These are phyloP conservation scores for Fragilariopsis cylindrus DNA, from an alignment of 108 stramenopile species.

Conservation along the genomic window DNA sequence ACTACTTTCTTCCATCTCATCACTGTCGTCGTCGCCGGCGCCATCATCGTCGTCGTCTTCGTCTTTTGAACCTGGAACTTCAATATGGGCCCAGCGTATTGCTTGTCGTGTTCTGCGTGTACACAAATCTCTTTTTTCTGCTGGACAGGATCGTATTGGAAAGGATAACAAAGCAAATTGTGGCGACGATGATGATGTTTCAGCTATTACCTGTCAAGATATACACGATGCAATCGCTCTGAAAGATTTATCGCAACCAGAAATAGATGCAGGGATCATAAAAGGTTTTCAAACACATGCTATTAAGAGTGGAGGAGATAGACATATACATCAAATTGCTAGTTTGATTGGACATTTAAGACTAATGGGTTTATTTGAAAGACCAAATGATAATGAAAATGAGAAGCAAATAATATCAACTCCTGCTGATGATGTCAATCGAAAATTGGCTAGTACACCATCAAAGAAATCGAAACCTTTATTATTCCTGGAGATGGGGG, in stretches of 20 bases:
- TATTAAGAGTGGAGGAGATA: slow-evolving; percentile 69
- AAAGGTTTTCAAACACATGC: slow-evolving; percentile 40
- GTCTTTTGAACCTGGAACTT: slow-evolving; percentile 8
- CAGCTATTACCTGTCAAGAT: slow-evolving; percentile 38
- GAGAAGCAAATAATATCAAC: slow-evolving; percentile 35
- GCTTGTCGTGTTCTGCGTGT: slow-evolving; percentile 58
- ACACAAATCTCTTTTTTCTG: slow-evolving; percentile 50
- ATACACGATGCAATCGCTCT: slow-evolving; percentile 58
- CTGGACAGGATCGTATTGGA: neutral
- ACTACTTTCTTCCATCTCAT: neutral
- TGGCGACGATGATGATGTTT: slow-evolving; percentile 6
- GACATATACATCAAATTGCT: slow-evolving; percentile 72
- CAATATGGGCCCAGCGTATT: slow-evolving; percentile 48
- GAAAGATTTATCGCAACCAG: slow-evolving; percentile 53
- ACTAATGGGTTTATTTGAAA: slow-evolving; percentile 11
- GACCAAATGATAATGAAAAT: neutral
- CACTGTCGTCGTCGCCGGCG: neutral
- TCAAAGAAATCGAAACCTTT: slow-evolving; percentile 11
- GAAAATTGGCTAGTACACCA: neutral
- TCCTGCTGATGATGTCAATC: neutral
- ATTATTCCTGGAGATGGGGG: slow-evolving; percentile 77
- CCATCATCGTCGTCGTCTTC: neutral
- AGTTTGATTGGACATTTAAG: slow-evolving; percentile 78
- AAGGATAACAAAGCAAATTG: neutral
- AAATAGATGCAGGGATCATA: slow-evolving; percentile 45